Conservation (phyloP, 169 alveolate species). For the Besnoitia besnoiti region DNA sequence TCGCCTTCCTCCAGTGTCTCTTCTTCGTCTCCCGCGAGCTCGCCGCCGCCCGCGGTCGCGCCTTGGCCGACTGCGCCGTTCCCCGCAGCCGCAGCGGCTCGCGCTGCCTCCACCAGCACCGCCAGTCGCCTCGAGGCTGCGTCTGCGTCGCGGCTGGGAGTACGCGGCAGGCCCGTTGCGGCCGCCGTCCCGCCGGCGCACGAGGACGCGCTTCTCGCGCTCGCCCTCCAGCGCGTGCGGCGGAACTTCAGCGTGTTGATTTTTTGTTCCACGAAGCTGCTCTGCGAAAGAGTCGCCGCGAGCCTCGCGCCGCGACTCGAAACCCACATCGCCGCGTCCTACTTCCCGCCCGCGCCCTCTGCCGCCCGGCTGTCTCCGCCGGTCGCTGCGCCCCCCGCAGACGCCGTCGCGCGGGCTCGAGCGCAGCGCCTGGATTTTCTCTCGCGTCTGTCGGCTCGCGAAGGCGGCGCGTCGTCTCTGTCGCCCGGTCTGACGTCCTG, state of each 20-base stretch:
- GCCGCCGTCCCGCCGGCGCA: neutral
- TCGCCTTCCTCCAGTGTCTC: neutral
- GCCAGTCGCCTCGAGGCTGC: neutral
- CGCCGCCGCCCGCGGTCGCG: neutral
- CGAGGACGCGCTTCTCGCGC: neutral
- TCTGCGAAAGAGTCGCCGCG: constrained; percentile 62
- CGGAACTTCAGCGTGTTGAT: constrained; percentile 36
- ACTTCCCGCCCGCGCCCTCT: neutral
- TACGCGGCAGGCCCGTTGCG: no score
- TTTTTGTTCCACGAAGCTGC: constrained; percentile 30
- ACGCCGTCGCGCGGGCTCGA: constrained; percentile 73
- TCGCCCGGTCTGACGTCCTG: neutral
- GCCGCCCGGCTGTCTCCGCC: neutral
- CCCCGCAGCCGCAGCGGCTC: neutral
- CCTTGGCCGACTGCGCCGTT: neutral
- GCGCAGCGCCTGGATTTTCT: constrained; percentile 71
- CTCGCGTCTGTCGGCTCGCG: constrained; percentile 64
- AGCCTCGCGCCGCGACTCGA: constrained; percentile 33
- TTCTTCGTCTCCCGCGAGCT: neutral
- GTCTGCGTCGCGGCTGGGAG: neutral
- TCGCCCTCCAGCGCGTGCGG: constrained; percentile 8
- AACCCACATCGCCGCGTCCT: constrained; percentile 65
- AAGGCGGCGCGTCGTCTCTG: constrained; percentile 14
- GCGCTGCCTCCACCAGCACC: neutral
- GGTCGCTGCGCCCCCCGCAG: constrained; percentile 54